phyloP scores from a whole-genome alignment of 768 basidiomycete genomes.

The Mycena belliarum region DNA sequence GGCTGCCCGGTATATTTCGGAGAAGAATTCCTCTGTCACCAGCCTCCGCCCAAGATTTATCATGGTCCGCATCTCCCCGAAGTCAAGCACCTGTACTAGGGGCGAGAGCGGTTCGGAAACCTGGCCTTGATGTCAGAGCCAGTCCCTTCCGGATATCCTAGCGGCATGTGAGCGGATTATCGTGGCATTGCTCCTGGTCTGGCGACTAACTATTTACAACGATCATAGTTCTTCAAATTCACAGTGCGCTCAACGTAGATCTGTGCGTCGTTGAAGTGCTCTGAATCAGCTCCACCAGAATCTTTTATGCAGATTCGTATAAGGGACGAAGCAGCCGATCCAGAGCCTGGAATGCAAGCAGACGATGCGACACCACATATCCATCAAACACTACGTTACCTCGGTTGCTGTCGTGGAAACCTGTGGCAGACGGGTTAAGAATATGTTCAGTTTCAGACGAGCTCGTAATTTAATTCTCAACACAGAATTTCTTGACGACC shows the following conservation, averaged over 20 bases:
- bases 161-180: constrained; percentile 39
- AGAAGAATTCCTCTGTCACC: constrained; percentile 48
- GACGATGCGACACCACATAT: constrained; percentile 39
- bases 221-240: no score
- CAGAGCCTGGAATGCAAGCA: constrained; percentile 52
- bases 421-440: constrained; percentile 41
- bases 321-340: constrained; percentile 43
- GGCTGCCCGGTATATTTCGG: constrained; percentile 47
- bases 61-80: constrained; percentile 24
- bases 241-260: constrained; percentile 19
- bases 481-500: constrained; percentile 23
- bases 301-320: constrained; percentile 32
- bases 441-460: constrained; percentile 47
- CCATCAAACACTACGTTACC: constrained; percentile 38
- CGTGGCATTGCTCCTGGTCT: background rate
- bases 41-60: constrained; percentile 50
- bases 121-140: constrained; percentile 48
- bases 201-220: no score
- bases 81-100: constrained; percentile 26
- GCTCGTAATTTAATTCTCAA: constrained; percentile 33
- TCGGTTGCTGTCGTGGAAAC: constrained; percentile 46
- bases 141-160: constrained; percentile 46
- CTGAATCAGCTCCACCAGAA: background rate
- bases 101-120: constrained; percentile 46
- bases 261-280: no score